Evolutionary conservation across 2,329 filamentous ascomycete genomes (phyloP), one percentile per base, ranked within the genome.

Genomic region (Cladosporium phlei): DNA sequence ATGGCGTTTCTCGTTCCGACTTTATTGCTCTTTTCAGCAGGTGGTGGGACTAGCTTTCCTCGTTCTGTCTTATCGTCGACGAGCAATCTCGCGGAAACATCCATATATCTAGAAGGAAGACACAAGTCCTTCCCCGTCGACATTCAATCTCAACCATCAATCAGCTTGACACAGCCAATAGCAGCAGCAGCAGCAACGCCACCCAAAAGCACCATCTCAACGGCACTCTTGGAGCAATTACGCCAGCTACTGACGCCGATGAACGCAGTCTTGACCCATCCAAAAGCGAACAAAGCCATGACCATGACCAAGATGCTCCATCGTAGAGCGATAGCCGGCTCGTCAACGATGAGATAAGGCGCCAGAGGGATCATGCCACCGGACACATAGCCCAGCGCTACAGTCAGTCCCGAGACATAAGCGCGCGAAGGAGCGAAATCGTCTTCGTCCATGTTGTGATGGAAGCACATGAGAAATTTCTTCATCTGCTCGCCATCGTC

Each of bases 361-460:
- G 83, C 66, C 56, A 86, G 74, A 17, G 83, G 83, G 12, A 86
- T 75, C 37, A 85, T 70, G 0, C 83, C 83, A 19, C 83, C 83
- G 21, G 86, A 65, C 40, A 86, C 80, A 63, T 87, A 87, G 29
- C 81, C 81, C 8, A 81, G 56, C 0, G 81, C 80, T 56, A 87
- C 82, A 5, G 80, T 85, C 16, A 81, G 55, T 2, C 80, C 83
- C 0, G 78, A 82, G 38, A 66, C 67, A 59, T 66, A 72, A 8
- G 70, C 68, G 42, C 71, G 66, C 4, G 50, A 51, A 11, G 54
- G 30, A 38, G 69, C 68, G 40, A 65, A 65, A 27, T 68, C 63
- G 1, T 69, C 70, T 45, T 65, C 62, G 1, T 65, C 55, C 45
- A 70, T 64, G 30, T 69, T 64, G 53, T 74, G 69, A 51, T 74